Base-by-base conservation (phyloP, 306 rosid genomes). In the Corylus americana region DNA sequence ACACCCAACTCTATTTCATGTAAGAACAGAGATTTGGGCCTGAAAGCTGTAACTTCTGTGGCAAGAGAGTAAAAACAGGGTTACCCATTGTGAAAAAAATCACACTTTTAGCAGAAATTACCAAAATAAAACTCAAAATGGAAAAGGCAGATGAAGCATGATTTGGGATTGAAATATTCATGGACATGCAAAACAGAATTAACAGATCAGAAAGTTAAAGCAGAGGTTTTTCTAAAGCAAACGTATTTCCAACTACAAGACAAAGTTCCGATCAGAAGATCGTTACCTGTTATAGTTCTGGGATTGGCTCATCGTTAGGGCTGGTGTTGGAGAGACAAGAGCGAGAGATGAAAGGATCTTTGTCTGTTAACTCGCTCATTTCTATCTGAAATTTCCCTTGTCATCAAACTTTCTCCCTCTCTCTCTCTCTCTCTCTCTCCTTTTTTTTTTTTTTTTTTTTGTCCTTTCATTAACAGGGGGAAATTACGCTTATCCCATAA, bases 231-330 rank as follows among this genome's bases (percentile, higher is more conserved):
- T 9, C 11, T 13, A 14, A 16, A 31, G n/a, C 47, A 35, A 64
- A 76, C 50, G 35, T 0, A 7, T 27, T 14, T 18, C 31, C 12
- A 51, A 55, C 49, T 4, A 31, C 3, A 0, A 42, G 47, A 47
- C 29, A 75, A 39, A 58, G 48, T 63, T 42, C 25, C 77, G 39
- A 2, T 47, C 13, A 82, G 45, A 29, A 45, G 51, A 82, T 13
- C 50, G 66, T 69, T 75, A 80, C 88, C 87, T 78, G 17, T 5
- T 1, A 57, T 7, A 48, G 50, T 8, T 17, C 8, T 4, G 64
- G 11, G 63, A 67, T 69, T 61, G 63, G 17, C 54, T 74, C 54
- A 76, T 68, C 75, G 55, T 5, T 45, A 74, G 64, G 69, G 76
- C 4, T 75, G 74, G 62, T 18, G 11, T 9, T 9, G 25, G 18